Evolutionary conservation across 176 grass and related monocot genomes (phyloP), one percentile per base, ranked within the genome.

Genomic region (Oropetium thomaeum): DNA sequence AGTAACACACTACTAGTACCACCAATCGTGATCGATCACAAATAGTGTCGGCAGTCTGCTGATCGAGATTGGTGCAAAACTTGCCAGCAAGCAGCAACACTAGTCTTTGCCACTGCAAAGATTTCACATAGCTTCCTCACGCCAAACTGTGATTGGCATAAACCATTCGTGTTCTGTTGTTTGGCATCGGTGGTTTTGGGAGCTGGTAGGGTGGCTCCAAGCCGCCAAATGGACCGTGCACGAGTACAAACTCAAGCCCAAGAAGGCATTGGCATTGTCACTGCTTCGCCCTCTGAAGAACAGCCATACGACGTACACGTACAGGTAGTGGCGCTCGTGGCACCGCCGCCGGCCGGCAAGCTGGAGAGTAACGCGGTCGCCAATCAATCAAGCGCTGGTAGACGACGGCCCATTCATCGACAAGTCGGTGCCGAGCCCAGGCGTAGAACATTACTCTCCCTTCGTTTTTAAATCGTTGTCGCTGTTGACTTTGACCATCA

Each of bases 371-470:
- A 51, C 47, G 47, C 17, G 0, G 17, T 15, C 27, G 23, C 41
- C 35, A 13, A 10, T n/a, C n/a, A n/a, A n/a, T n/a, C 67, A 59
- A 58, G 69, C 51, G 30, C 29, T 69, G 63, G 55, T 49, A 71
- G 20, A 65, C n/a, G 44, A n/a, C n/a, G 13, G 13, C 34, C 39
- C 61, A 16, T 37, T 73, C 8, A 5, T 57, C 8, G 63, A 83
- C 10, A 71, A 71, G 20, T 86, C 71, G 0, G 84, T 81, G 44
- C 78, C 84, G 0, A 86, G 78, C 55, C 78, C 84, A 0, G 84
- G 71, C n/a, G 37, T 76, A 13, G 84, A 78, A 35, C 83, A 81
- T 22, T 29, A 20, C n/a, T n/a, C n/a, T n/a, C n/a, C n/a, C n/a
- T n/a, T n/a, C n/a, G n/a, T n/a, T n/a, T n/a, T n/a, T n/a, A n/a